A percentile compares a stretch with the other conserved stretches of the same genome.
These are phyloP conservation scores for Apodospora peruviana DNA, from an alignment of 495 filamentous ascomycete species.

Conservation along the genomic window DNA sequence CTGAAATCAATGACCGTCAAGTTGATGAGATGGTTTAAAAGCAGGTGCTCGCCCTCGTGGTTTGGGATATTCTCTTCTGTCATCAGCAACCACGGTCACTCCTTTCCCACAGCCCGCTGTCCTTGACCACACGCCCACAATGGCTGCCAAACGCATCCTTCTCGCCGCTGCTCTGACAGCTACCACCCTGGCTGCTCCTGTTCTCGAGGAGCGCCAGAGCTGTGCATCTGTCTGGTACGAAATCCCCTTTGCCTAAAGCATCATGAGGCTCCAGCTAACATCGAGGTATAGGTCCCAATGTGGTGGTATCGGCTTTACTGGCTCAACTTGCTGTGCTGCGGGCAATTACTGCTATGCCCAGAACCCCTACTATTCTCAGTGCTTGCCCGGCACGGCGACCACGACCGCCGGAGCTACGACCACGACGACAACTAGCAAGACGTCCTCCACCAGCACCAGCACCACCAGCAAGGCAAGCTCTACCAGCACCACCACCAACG, in stretches of 20 bases:
- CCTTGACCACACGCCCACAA: constrained; percentile 10
- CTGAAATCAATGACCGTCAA: too few species aligned
- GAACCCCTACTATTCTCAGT: constrained; percentile 48
- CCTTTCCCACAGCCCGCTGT: not conserved
- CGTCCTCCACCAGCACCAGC: constrained; percentile 4
- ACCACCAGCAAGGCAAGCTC: constrained; percentile 4
- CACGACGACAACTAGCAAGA: constrained; percentile 10
- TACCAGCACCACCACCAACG: constrained; percentile 3
- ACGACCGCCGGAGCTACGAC: constrained; percentile 11
- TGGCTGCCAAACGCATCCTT: constrained; percentile 21
- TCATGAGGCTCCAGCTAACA: not conserved
- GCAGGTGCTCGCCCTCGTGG: too few species aligned
- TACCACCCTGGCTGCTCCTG: constrained; percentile 31
- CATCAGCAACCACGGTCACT: constrained; percentile 2
- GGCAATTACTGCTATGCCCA: constrained; percentile 37
- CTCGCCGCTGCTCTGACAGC: constrained; percentile 28
- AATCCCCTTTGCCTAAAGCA: not conserved
- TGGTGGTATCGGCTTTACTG: constrained; percentile 42
- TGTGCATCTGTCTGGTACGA: constrained; percentile 30
- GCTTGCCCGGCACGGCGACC: constrained; percentile 27
- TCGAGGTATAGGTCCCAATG: constrained; percentile 36
- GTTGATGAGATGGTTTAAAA: too few species aligned
- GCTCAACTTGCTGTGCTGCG: constrained; percentile 41
- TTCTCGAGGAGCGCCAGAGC: constrained; percentile 37
- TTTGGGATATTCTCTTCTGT: not conserved